Percentiles rank a stretch among this genome's conserved stretches.
Conservation (phyloP, 2,329 filamentous ascomycete species). For the Fusarium oligoseptatum region DNA sequence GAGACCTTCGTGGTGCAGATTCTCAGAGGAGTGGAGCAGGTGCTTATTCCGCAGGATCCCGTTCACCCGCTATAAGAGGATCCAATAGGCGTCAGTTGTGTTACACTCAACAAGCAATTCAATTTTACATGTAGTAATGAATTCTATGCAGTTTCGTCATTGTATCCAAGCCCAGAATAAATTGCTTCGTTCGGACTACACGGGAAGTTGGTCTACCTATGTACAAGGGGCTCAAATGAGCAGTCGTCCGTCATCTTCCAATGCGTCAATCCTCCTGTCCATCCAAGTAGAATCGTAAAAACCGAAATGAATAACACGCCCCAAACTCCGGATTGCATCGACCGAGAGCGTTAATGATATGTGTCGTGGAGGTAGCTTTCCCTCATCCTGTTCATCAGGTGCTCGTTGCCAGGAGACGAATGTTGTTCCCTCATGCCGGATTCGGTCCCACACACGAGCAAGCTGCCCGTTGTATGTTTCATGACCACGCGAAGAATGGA, state of each 20-base stretch:
- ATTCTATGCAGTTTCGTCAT: neutral
- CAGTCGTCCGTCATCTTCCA: neutral
- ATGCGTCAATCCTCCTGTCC: neutral
- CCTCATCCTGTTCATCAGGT: neutral
- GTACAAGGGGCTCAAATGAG: conserved; percentile 6
- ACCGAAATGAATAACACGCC: conserved; percentile 20
- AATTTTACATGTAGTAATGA: neutral
- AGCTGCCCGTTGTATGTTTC: neutral
- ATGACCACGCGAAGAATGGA: neutral
- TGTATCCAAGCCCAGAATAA: neutral
- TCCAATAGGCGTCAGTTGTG: neutral
- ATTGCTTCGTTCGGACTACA: neutral
- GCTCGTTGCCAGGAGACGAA: neutral
- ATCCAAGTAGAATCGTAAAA: conserved; percentile 17
- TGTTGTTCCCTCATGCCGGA: neutral
- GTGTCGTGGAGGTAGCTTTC: conserved; percentile 6
- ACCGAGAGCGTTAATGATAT: conserved; percentile 19
- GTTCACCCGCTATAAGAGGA: neutral
- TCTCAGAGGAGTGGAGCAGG: conserved; percentile 10
- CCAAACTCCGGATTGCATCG: conserved; percentile 11
- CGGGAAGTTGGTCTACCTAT: conserved; percentile 6
- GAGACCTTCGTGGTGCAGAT: neutral
- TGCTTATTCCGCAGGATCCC: conserved; percentile 2
- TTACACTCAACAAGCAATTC: neutral
- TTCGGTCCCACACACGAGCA: neutral